Evolutionary conservation across 441 rosid species (phyloP).

Genomic region (Erysimum pusillum): DNA sequence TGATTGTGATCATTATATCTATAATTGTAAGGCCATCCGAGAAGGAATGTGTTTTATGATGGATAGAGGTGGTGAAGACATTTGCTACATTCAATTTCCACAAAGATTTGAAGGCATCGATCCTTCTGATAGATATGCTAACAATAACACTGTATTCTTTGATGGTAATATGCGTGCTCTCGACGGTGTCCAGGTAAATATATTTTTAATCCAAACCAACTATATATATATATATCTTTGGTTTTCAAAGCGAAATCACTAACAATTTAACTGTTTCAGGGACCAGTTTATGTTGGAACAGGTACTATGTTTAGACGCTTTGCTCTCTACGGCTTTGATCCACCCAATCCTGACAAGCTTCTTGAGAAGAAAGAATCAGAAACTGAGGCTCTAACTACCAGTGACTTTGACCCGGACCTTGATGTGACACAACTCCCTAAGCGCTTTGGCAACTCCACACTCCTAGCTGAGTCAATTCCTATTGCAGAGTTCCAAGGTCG

Average conservation of each 20-base stretch:
- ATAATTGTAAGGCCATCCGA: slow-evolving; percentile 80
- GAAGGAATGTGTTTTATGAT: slow-evolving; percentile 98
- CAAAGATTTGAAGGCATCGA: slow-evolving; percentile 96
- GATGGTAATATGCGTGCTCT: slow-evolving; percentile 96
- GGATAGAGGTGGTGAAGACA: slow-evolving; percentile 87
- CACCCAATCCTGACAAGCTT: slow-evolving; percentile 66
- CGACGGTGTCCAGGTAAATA: slow-evolving; percentile 82
- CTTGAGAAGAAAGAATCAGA: slow-evolving; percentile 56
- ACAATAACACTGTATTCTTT: slow-evolving; percentile 86
- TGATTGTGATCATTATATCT: slow-evolving; percentile 90
- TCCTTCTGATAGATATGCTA: slow-evolving; percentile 92
- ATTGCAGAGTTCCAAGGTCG: slow-evolving; percentile 82
- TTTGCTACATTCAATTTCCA: slow-evolving; percentile 92
- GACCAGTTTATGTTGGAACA: slow-evolving; percentile 93
- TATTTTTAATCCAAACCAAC: neutral
- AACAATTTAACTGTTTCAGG: slow-evolving; percentile 48
- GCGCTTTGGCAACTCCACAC: slow-evolving; percentile 85
- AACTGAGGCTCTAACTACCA: slow-evolving; percentile 66
- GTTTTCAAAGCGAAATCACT: neutral
- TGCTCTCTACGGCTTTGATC: slow-evolving; percentile 87
- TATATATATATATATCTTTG: neutral
- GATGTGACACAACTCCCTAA: slow-evolving; percentile 79
- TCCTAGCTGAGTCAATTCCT: slow-evolving; percentile 81
- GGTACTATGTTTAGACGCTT: slow-evolving; percentile 88
- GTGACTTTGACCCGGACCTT: slow-evolving; percentile 83